phyloP scores from a whole-genome alignment of 345 rosid genomes.

The Passiflora organensis region DNA sequence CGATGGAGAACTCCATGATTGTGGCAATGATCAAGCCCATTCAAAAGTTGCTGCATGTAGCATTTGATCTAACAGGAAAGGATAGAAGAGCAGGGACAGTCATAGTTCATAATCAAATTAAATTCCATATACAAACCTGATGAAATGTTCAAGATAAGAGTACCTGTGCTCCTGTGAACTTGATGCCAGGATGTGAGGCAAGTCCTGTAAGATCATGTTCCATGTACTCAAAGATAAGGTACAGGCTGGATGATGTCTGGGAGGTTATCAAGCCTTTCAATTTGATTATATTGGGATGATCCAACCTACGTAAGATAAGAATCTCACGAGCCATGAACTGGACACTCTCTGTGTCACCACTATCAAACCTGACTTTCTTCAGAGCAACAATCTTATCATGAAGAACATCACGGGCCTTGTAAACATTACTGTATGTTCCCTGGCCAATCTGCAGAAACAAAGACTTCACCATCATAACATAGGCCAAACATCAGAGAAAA shows the following conservation, averaged over 20 bases:
- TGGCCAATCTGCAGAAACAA: constrained; percentile 79
- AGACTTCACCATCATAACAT: too few species aligned
- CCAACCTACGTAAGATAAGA: constrained; percentile 66
- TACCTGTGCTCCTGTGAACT: constrained; percentile 93
- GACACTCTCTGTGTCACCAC: constrained; percentile 72
- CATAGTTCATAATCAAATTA: not conserved
- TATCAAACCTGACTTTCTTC: constrained; percentile 82
- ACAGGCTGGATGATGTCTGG: constrained; percentile 58
- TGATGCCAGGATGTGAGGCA: constrained; percentile 69
- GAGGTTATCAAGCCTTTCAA: constrained; percentile 92
- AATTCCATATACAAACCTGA: too few species aligned
- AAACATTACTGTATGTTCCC: constrained; percentile 92
- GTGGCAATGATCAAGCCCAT: constrained; percentile 93
- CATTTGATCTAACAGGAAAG: constrained; percentile 65
- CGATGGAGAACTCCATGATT: constrained; percentile 78
- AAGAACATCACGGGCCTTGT: constrained; percentile 72
- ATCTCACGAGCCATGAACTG: constrained; percentile 96
- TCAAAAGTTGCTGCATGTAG: constrained; percentile 90
- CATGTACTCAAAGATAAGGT: constrained; percentile 96
- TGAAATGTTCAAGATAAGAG: too few species aligned
- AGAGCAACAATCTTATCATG: constrained; percentile 70
- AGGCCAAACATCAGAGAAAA: not conserved
- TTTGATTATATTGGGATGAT: constrained; percentile 90
- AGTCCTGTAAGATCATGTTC: constrained; percentile 97
- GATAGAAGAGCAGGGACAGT: constrained; percentile 1